Evolutionary conservation across 441 rosid species (phyloP).

Genomic region (Metrosideros polymorpha): DNA sequence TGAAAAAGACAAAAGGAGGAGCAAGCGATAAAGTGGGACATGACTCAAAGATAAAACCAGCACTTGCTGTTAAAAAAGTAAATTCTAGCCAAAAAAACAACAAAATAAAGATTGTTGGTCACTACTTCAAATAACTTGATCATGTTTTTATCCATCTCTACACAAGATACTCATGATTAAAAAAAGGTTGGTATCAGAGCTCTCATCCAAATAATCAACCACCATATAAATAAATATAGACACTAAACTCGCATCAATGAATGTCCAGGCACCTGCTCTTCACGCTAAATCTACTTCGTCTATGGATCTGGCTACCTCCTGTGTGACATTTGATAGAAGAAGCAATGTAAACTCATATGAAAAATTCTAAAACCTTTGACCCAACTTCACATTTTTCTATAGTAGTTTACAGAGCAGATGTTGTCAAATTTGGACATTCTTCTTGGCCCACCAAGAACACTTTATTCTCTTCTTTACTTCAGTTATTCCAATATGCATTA

Average conservation of each 20-base stretch:
- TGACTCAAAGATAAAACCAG: not conserved
- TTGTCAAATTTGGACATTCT: not conserved
- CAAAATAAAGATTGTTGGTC: not conserved
- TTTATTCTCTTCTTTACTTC: not conserved
- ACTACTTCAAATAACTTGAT: not conserved
- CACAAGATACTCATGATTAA: not conserved
- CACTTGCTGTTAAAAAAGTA: not conserved
- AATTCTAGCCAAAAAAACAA: not conserved
- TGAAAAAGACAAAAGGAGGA: not conserved
- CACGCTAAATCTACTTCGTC: too few relatives aligned
- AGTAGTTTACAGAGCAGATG: not conserved
- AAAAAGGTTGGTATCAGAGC: too few relatives aligned
- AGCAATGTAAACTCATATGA: not conserved
- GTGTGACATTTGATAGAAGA: too few relatives aligned
- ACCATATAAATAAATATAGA: too few relatives aligned
- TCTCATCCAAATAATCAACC: too few relatives aligned
- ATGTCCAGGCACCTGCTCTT: too few relatives aligned
- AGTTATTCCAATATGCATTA: not conserved
- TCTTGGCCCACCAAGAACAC: not conserved
- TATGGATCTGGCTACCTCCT: too few relatives aligned
- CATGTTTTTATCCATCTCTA: not conserved
- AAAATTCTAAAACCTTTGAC: not conserved
- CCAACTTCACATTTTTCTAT: not conserved
- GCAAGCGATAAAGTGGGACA: not conserved
- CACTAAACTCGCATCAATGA: too few relatives aligned